phyloP scores from a whole-genome alignment of 2,329 filamentous ascomycete genomes.

The Endoconidiophora polonica region DNA sequence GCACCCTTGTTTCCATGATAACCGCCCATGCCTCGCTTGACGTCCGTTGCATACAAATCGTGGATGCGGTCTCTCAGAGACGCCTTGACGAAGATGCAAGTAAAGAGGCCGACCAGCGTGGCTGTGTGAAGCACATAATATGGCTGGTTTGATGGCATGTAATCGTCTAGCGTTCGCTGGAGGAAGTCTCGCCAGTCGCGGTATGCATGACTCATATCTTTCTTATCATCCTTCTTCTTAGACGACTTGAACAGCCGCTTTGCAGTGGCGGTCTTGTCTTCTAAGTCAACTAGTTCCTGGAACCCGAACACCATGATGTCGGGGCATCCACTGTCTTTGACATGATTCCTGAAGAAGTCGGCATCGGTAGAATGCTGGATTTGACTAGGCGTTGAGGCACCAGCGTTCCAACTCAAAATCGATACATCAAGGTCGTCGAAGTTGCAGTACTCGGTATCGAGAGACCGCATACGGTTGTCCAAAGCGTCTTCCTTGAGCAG shows the following conservation, averaged over 20 bases:
- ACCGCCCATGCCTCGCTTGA: conserved; percentile 93
- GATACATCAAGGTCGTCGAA: conserved; percentile 69
- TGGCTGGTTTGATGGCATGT: conserved; percentile 56
- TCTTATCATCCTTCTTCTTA: conserved; percentile 74
- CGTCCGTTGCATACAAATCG: conserved; percentile 61
- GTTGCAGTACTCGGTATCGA: conserved; percentile 66
- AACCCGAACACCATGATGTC: conserved; percentile 94
- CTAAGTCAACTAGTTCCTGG: conserved; percentile 93
- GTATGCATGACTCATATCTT: conserved; percentile 92
- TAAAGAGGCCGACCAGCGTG: conserved; percentile 81
- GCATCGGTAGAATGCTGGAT: conserved; percentile 57
- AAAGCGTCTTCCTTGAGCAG: conserved; percentile 88
- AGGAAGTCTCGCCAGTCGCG: conserved; percentile 91
- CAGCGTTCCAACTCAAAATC: conserved; percentile 92
- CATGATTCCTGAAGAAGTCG: conserved; percentile 63
- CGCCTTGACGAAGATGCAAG: conserved; percentile 83
- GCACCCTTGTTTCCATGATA: conserved; percentile 94
- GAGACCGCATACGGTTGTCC: conserved; percentile 73
- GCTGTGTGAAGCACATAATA: conserved; percentile 81
- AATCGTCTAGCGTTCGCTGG: conserved; percentile 64
- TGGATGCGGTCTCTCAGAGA: conserved; percentile 59
- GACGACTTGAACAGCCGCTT: conserved; percentile 49
- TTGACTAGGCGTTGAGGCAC: conserved; percentile 79
- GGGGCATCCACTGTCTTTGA: conserved; percentile 60
- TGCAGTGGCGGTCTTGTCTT: conserved; percentile 95